Evolutionary conservation across 768 basidiomycete genomes (phyloP).

Genomic region (Tylopilus vinaceipallidus): DNA sequence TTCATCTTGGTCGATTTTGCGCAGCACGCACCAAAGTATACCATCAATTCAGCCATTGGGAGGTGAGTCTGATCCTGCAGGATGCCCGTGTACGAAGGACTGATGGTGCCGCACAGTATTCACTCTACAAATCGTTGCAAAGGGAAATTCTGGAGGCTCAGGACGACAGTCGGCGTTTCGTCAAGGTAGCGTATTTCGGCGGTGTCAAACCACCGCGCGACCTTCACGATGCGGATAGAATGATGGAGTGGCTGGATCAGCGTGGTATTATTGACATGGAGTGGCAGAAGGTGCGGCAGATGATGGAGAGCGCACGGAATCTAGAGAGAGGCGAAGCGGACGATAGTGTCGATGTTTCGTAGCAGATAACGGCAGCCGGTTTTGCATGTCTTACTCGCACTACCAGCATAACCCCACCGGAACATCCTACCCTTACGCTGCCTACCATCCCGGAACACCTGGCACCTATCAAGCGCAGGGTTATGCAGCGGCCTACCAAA

Average conservation of each 20-base stretch:
- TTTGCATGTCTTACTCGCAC: slow-evolving; percentile 35
- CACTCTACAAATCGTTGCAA: slow-evolving; percentile 57
- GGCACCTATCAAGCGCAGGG: slow-evolving; percentile 47
- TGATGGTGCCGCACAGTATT: slow-evolving; percentile 45
- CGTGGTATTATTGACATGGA: slow-evolving; percentile 63
- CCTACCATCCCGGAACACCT: slow-evolving; percentile 52
- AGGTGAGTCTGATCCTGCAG: slow-evolving; percentile 46
- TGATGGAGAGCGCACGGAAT: slow-evolving; percentile 73
- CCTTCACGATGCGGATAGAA: slow-evolving; percentile 67
- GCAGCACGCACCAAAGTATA: slow-evolving; percentile 64
- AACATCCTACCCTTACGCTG: slow-evolving; percentile 63
- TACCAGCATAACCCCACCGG: slow-evolving; percentile 41
- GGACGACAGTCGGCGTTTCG: slow-evolving; percentile 44
- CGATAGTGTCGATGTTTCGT: slow-evolving; percentile 1
- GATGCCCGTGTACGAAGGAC: background rate
- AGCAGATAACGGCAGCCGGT: background rate
- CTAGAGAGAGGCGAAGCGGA: slow-evolving; percentile 55
- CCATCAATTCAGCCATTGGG: slow-evolving; percentile 80
- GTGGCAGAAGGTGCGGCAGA: slow-evolving; percentile 65
- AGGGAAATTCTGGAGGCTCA: slow-evolving; percentile 59
- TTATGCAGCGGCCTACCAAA: slow-evolving; percentile 45
- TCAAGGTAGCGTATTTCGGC: slow-evolving; percentile 55
- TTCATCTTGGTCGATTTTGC: slow-evolving; percentile 79
- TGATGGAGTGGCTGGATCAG: slow-evolving; percentile 79
- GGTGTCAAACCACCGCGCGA: slow-evolving; percentile 63